These are phyloP conservation scores for Geosmithia morbida DNA, from an alignment of 2,329 filamentous ascomycete genomes.

Conservation along the genomic window DNA sequence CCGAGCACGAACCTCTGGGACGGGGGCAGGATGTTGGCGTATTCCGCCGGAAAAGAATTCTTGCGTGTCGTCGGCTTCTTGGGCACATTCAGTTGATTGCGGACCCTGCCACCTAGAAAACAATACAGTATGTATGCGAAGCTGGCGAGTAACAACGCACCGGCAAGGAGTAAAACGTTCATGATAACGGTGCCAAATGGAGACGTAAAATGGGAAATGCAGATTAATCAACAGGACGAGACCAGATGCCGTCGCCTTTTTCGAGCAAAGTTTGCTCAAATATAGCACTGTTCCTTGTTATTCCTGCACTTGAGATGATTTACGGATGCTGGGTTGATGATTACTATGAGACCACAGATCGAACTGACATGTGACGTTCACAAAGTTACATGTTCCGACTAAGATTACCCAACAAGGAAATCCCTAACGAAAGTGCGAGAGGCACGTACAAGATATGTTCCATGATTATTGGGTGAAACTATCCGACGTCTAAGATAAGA, in stretches of 20 bases:
- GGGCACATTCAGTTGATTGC: neutral
- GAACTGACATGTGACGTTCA: neutral
- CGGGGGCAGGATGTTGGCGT: slow-evolving; percentile 12
- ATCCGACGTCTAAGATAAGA: neutral
- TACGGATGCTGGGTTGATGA: neutral
- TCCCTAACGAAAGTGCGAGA: neutral
- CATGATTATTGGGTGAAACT: neutral
- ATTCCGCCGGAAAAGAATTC: slow-evolving; percentile 5
- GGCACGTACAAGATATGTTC: neutral
- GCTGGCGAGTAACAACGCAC: neutral
- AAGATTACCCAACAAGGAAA: neutral
- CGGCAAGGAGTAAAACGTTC: neutral
- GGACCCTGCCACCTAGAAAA: neutral
- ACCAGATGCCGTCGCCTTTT: neutral
- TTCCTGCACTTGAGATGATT: neutral
- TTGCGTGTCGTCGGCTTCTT: neutral
- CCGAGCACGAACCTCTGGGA: slow-evolving; percentile 8
- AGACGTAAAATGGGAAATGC: neutral
- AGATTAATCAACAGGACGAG: neutral
- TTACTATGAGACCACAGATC: neutral
- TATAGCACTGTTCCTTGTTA: neutral
- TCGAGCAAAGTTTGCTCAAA: no score
- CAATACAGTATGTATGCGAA: neutral
- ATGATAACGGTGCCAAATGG: neutral
- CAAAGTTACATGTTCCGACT: neutral